Percentiles rank a stretch among this genome's conserved stretches.
phyloP scores from a whole-genome alignment of 768 basidiomycete genomes.

The Pulveroboletus sp. region DNA sequence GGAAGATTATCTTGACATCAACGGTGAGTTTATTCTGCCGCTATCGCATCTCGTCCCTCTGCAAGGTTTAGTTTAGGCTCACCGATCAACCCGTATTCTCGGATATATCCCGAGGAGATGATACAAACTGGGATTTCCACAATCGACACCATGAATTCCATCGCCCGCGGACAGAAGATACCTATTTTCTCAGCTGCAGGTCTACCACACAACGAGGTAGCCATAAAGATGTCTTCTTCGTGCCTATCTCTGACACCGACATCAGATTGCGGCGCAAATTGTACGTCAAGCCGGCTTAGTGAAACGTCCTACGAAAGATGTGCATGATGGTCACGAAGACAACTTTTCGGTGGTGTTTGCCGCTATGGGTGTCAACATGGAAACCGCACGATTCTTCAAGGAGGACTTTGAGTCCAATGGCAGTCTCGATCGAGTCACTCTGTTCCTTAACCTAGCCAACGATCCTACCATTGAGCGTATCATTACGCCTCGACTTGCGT shows the following conservation, averaged over 20 bases:
- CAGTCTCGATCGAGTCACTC: conserved; percentile 91
- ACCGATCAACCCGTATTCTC: conserved; percentile 95
- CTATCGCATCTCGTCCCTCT: conserved; percentile 1
- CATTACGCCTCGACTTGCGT: conserved; percentile 95
- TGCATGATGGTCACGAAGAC: conserved; percentile 98
- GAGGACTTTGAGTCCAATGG: conserved; percentile 99
- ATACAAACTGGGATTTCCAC: conserved; percentile 99
- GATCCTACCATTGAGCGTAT: conserved; percentile 99
- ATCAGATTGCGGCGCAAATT: conserved; percentile 97
- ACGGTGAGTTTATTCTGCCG: conserved; percentile 56
- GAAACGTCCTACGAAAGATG: conserved; percentile 93
- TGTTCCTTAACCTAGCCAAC: conserved; percentile 98
- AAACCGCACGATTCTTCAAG: conserved; percentile 99
- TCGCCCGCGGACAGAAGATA: conserved; percentile 99
- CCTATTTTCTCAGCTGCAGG: conserved; percentile 99
- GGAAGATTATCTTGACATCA: conserved; percentile 98
- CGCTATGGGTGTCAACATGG: conserved; percentile 99
- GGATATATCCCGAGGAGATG: conserved; percentile 99
- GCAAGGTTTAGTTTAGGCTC: conserved; percentile 56
- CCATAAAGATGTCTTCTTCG: conserved; percentile 19
- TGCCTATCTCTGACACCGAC: conserved; percentile 20
- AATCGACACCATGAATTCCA: conserved; percentile 97
- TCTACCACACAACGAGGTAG: conserved; percentile 95
- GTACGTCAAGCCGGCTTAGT: conserved; percentile 98
- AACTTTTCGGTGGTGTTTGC: conserved; percentile 99